Percentiles rank a stretch among this genome's conserved stretches.
These are phyloP conservation scores for Potentilla sterilis DNA, from an alignment of 306 rosid genomes.

Conservation along the genomic window DNA sequence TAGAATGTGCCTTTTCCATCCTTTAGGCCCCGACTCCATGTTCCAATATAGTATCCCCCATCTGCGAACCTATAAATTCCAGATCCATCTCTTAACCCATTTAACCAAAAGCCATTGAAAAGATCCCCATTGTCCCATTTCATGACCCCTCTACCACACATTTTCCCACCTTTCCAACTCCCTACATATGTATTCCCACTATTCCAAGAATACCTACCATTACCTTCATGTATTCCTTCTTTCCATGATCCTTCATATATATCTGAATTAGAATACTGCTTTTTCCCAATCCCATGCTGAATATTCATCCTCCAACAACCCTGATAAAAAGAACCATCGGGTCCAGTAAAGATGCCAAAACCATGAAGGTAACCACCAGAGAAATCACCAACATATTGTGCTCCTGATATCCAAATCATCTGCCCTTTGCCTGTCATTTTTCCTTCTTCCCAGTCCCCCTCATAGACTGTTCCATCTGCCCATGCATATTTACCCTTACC, in stretches of 20 bases:
- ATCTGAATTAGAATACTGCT: conserved; percentile 66
- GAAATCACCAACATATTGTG: conserved; percentile 82
- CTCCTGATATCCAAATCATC: conserved; percentile 68
- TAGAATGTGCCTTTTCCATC: conserved; percentile 93
- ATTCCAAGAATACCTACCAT: conserved; percentile 74
- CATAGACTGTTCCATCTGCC: conserved; percentile 72
- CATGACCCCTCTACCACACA: conserved; percentile 92
- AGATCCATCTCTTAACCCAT: conserved; percentile 74
- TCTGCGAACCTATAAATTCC: conserved; percentile 75
- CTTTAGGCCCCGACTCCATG: conserved; percentile 80
- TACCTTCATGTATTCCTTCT: conserved; percentile 85
- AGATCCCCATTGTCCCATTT: conserved; percentile 80
- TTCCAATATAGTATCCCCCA: conserved; percentile 82
- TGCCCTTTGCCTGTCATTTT: conserved; percentile 79
- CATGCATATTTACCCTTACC: conserved; percentile 84
- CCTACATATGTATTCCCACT: conserved; percentile 68
- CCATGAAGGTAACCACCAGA: conserved; percentile 84
- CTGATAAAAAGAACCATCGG: conserved; percentile 52
- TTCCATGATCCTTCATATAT: conserved; percentile 86
- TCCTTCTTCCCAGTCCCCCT: conserved; percentile 88
- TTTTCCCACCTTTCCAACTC: conserved; percentile 74
- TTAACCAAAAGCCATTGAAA: conserved; percentile 72
- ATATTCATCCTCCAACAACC: conserved; percentile 90
- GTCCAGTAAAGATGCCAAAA: conserved; percentile 52
- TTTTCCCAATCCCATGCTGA: conserved; percentile 73